phyloP scores from a whole-genome alignment of 129 eudicot genomes.

The Gnaphalium uliginosum region DNA sequence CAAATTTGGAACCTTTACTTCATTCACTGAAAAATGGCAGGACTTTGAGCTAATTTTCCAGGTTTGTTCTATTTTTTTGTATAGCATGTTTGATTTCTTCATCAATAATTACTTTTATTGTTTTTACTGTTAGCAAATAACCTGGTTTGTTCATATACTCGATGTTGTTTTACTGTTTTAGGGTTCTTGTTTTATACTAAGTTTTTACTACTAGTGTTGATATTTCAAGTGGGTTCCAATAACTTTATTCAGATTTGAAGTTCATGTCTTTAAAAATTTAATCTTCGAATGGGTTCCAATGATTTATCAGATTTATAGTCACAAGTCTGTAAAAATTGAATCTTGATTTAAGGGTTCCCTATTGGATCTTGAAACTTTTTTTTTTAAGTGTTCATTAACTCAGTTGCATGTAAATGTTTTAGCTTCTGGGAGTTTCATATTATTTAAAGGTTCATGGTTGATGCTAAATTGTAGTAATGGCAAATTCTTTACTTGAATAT shows the following conservation, averaged over 20 bases:
- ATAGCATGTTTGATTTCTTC: slow-evolving; percentile 17
- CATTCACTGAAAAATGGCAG: slow-evolving; percentile 42
- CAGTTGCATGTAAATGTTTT: not conserved
- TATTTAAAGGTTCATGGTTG: slow-evolving; percentile 17
- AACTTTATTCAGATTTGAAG: not conserved
- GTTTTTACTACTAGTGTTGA: not conserved
- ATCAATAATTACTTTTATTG: slow-evolving; percentile 3
- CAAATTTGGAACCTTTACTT: slow-evolving; percentile 29
- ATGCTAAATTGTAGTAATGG: slow-evolving; percentile 2
- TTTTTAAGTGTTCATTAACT: not conserved
- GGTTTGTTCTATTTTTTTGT: slow-evolving; percentile 35
- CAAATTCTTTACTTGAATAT: not conserved
- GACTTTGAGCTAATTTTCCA: slow-evolving; percentile 37
- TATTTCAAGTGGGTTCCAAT: not conserved
- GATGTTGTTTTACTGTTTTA: slow-evolving; percentile 19
- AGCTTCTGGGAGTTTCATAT: slow-evolving; percentile 11
- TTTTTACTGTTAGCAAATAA: not conserved
- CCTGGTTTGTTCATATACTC: slow-evolving; percentile 9
- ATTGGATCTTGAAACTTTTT: slow-evolving; percentile 7
- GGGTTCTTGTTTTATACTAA: slow-evolving; percentile 14
- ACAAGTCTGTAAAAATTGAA: not conserved
- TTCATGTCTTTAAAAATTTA: not conserved
- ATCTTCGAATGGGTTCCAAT: slow-evolving; percentile 8
- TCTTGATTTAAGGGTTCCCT: slow-evolving; percentile 23
- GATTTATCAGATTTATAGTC: not conserved